Evolutionary conservation across 371 early-diverging fungal genomes (phyloP).

Genomic region (Syncephalastrum contaminatum): DNA sequence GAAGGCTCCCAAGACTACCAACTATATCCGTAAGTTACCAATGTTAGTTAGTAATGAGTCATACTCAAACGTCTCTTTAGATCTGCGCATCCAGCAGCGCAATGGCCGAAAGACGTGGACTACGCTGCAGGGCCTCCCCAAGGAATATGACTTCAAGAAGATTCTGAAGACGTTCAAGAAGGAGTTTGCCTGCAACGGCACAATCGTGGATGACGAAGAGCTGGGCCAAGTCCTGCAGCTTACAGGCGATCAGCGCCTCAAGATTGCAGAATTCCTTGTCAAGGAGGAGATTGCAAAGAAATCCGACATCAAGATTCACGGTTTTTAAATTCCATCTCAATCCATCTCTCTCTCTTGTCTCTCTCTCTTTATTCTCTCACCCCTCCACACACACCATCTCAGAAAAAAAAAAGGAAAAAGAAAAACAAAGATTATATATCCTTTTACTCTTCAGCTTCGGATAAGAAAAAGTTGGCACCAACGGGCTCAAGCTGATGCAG

Average conservation of each 20-base stretch:
- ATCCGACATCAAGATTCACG: slow-evolving; percentile 91
- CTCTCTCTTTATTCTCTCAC: not conserved
- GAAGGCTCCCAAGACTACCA: slow-evolving; percentile 50
- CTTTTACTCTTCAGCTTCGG: not conserved
- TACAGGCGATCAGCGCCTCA: slow-evolving; percentile 92
- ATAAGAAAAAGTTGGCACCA: slow-evolving; percentile 57
- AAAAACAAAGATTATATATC: not conserved
- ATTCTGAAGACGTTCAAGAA: slow-evolving; percentile 95
- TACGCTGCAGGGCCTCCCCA: slow-evolving; percentile 84
- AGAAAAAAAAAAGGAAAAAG: no score
- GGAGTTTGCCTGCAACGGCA: slow-evolving; percentile 97
- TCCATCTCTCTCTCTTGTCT: not conserved
- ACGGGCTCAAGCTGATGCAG: slow-evolving; percentile 49
- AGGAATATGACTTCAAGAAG: slow-evolving; percentile 83
- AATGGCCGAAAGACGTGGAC: slow-evolving; percentile 97
- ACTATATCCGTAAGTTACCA: slow-evolving; percentile 74
- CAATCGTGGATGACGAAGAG: slow-evolving; percentile 88
- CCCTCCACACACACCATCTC: no score
- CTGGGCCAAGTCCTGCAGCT: slow-evolving; percentile 91
- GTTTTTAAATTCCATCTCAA: slow-evolving; percentile 41
- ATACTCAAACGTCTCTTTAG: slow-evolving; percentile 33
- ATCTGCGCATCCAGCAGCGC: slow-evolving; percentile 97
- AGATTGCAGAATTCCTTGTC: slow-evolving; percentile 79
- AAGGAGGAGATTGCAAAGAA: slow-evolving; percentile 81
- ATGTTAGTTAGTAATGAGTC: not conserved